Evolutionary conservation across 768 basidiomycete species (phyloP).

Genomic region (Lepiota brunneoincarnata): DNA sequence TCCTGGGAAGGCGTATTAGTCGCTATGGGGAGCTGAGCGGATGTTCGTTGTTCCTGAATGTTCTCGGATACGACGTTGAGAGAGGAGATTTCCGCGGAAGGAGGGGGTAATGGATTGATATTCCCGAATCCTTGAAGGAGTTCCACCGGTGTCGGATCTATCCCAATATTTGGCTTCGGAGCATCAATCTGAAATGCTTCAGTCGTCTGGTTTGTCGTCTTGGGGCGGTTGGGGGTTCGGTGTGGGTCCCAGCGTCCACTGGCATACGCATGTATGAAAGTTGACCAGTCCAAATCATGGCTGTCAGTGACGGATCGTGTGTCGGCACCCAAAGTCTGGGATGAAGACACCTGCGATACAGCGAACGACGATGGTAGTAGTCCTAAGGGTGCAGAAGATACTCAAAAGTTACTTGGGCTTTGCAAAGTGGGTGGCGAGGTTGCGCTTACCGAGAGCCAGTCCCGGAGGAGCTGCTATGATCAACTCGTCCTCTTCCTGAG

Average conservation of each 20-base stretch:
- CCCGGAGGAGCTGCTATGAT: neutral
- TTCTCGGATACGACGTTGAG: neutral
- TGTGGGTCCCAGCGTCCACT: conserved; percentile 80
- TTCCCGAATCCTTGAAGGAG: neutral
- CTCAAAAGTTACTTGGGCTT: neutral
- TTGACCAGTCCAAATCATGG: conserved; percentile 60
- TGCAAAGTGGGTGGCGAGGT: neutral
- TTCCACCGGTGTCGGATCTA: conserved; percentile 4
- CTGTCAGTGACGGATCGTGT: conserved; percentile 11
- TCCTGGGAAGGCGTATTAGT: neutral
- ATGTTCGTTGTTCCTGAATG: neutral
- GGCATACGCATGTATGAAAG: conserved; percentile 76
- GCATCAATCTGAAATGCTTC: conserved; percentile 13
- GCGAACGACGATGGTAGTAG: conserved; percentile 5
- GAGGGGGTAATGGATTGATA: neutral
- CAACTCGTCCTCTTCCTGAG: conserved; percentile 1
- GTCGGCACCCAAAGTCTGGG: conserved; percentile 1
- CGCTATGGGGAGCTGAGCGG: neutral
- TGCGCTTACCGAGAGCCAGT: conserved; percentile 3
- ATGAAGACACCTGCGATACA: conserved; percentile 9
- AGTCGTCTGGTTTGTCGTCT: conserved; percentile 16
- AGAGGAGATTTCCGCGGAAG: neutral
- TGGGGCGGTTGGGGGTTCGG: conserved; percentile 60
- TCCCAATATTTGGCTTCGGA: conserved; percentile 14
- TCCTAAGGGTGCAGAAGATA: neutral